Percentiles rank a stretch among this genome's conserved stretches.
Evolutionary conservation across 176 grass and related monocot genomes (phyloP).

Genomic region (Phragmites australis): DNA sequence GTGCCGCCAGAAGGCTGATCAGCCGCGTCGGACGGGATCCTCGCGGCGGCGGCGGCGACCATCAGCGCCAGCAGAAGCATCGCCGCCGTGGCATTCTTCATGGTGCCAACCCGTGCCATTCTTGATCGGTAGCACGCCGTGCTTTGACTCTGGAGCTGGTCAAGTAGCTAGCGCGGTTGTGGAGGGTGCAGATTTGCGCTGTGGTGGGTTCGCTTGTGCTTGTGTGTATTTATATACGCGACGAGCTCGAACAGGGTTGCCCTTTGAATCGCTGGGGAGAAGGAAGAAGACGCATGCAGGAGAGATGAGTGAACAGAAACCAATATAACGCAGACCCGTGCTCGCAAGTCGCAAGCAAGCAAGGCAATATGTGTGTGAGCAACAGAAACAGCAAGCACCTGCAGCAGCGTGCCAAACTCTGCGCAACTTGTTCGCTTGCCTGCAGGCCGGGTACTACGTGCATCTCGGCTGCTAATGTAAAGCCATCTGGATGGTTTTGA

Average conservation of each 20-base stretch:
- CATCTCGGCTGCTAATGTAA: no score
- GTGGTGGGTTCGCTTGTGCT: background rate
- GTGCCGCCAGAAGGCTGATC: background rate
- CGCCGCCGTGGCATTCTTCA: background rate
- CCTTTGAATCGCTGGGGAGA: background rate
- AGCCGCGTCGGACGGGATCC: background rate
- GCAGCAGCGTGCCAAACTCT: background rate
- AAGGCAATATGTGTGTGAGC: background rate
- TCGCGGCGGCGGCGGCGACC: background rate
- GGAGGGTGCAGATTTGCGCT: background rate
- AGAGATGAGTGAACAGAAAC: background rate
- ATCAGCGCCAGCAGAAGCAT: slow-evolving; percentile 30
- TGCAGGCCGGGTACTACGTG: no score
- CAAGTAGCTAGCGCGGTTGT: background rate
- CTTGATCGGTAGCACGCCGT: no score
- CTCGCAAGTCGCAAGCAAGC: background rate
- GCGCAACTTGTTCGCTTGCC: no score
- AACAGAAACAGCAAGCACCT: background rate
- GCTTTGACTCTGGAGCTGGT: background rate
- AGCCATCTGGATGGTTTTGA: no score
- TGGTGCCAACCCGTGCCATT: background rate
- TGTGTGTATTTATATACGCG: background rate
- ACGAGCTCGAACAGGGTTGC: background rate
- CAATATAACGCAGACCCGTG: background rate
- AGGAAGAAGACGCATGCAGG: background rate